These are phyloP conservation scores for Pisolithus marmoratus DNA, from an alignment of 768 basidiomycete genomes.

Conservation along the genomic window DNA sequence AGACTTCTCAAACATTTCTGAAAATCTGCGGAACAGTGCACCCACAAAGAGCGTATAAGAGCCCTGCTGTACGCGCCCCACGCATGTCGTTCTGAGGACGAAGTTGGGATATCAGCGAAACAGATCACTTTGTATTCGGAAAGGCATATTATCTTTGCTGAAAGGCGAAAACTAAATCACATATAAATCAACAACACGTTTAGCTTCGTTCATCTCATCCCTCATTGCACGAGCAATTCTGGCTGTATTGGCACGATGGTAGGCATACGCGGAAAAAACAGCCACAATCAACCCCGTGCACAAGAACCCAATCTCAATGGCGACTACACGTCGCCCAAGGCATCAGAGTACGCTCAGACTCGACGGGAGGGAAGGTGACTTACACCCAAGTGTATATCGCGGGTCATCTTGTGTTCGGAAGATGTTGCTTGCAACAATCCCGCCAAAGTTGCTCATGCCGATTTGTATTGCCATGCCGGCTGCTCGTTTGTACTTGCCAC, in stretches of 20 bases:
- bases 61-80: too few species aligned
- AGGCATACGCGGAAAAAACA: neutral
- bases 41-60: too few species aligned
- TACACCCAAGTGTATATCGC: conserved; percentile 55
- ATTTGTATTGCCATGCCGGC: conserved; percentile 3
- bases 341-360: neutral
- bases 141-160: too few species aligned
- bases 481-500: conserved; percentile 1
- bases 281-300: neutral
- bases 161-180: neutral
- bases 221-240: neutral
- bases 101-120: too few species aligned
- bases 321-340: neutral
- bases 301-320: neutral
- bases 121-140: too few species aligned
- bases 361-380: conserved; percentile 16
- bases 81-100: too few species aligned
- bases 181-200: neutral
- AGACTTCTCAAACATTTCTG: too few species aligned
- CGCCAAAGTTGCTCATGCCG: conserved; percentile 45
- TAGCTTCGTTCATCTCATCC: neutral
- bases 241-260: neutral
- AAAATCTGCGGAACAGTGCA: too few species aligned
- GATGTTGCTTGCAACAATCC: conserved; percentile 33
- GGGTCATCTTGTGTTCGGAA: conserved; percentile 54